Evolutionary conservation across 2,329 filamentous ascomycete species (phyloP).

Genomic region (Emergomyces africanus): DNA sequence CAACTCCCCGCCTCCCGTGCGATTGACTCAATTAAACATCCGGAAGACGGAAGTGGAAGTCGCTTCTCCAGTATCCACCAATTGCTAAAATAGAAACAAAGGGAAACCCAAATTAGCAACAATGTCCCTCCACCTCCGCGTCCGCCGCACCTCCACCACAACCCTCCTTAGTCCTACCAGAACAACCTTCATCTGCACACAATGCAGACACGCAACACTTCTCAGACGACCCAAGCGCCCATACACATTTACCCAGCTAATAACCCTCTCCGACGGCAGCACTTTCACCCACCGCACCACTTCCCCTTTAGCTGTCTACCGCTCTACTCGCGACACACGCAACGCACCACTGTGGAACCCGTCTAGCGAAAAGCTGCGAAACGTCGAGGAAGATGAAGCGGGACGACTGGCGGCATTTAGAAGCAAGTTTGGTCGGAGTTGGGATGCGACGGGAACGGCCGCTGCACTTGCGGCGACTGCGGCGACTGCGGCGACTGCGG

Average conservation of each 20-base stretch:
- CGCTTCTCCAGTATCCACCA: background rate
- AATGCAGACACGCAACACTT: slow-evolving; percentile 71
- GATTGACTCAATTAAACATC: slow-evolving; percentile 6
- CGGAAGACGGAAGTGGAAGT: slow-evolving; percentile 8
- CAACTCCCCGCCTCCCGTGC: slow-evolving; percentile 17
- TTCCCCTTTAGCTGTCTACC: slow-evolving; percentile 44
- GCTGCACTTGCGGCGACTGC: slow-evolving; percentile 19
- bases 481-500: slow-evolving; percentile 14
- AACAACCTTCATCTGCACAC: slow-evolving; percentile 37
- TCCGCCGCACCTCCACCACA: slow-evolving; percentile 15
- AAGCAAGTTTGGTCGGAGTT: slow-evolving; percentile 67
- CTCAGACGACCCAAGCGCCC: slow-evolving; percentile 79
- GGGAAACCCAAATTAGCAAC: slow-evolving; percentile 11
- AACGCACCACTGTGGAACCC: slow-evolving; percentile 93
- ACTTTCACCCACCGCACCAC: slow-evolving; percentile 49
- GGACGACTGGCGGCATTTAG: slow-evolving; percentile 80
- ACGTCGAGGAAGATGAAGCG: slow-evolving; percentile 90
- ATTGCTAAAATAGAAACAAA: slow-evolving; percentile 5
- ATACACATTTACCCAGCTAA: slow-evolving; percentile 93
- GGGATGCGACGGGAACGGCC: slow-evolving; percentile 47
- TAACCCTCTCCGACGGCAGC: slow-evolving; percentile 83
- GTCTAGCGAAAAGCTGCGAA: slow-evolving; percentile 62
- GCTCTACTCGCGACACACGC: slow-evolving; percentile 65
- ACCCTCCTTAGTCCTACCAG: slow-evolving; percentile 14
- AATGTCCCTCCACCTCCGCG: slow-evolving; percentile 19